These are phyloP conservation scores for Sonneratia alba DNA, from an alignment of 345 rosid species.

Conservation along the genomic window DNA sequence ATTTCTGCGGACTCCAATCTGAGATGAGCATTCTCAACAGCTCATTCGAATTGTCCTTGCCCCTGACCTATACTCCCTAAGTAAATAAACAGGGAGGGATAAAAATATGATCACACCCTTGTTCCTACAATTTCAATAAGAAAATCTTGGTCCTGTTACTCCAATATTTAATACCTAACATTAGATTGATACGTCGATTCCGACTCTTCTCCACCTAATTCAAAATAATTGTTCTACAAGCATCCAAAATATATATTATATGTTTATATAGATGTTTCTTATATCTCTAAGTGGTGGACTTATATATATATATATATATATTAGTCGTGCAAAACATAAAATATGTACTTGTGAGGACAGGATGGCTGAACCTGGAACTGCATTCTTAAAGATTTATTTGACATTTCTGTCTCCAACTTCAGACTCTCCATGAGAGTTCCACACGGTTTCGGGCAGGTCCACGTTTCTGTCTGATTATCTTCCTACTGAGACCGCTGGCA, in stretches of 20 bases:
- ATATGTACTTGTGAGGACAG: not conserved
- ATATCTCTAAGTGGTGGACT: not conserved
- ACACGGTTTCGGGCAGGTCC: constrained; percentile 12
- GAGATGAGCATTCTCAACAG: not conserved
- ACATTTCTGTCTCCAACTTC: constrained; percentile 4
- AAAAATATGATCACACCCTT: not conserved
- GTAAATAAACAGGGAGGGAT: not conserved
- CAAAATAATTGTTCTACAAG: not conserved
- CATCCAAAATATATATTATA: not conserved
- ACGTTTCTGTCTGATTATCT: not conserved
- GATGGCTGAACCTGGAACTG: not conserved
- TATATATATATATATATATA: too few species aligned
- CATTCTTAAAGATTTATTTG: not conserved
- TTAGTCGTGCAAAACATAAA: not conserved
- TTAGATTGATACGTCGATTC: not conserved
- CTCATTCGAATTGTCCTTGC: not conserved
- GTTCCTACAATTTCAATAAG: not conserved
- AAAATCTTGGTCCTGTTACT: not conserved
- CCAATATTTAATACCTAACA: not conserved
- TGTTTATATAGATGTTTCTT: not conserved
- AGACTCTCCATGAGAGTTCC: not conserved
- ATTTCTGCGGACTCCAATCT: too few species aligned
- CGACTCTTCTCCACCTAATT: not conserved
- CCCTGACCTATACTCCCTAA: not conserved
- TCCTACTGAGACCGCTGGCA: constrained; percentile 3